These are phyloP conservation scores for Fusarium brachygibbosum DNA, from an alignment of 2,329 filamentous ascomycete species.

Conservation along the genomic window DNA sequence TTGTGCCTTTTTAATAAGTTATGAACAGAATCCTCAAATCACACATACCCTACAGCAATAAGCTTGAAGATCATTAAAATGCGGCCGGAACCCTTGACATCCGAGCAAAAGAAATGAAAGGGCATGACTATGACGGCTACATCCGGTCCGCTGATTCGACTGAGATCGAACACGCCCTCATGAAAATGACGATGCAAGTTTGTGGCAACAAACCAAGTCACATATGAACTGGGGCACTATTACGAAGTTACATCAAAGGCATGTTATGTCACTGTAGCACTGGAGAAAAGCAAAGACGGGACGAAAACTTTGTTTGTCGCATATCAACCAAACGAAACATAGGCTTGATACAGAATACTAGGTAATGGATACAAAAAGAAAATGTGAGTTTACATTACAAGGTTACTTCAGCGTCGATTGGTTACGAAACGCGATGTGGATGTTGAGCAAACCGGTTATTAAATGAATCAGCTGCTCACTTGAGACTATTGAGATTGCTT, in stretches of 20 bases:
- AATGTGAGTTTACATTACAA: not conserved
- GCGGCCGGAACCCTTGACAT: not conserved
- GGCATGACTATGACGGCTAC: not conserved
- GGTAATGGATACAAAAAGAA: not conserved
- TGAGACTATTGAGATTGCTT: not conserved
- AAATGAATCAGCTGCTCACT: not conserved
- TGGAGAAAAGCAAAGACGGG: slow-evolving; percentile 3
- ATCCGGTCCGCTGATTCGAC: not conserved
- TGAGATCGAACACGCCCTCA: not conserved
- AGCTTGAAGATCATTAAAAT: not conserved
- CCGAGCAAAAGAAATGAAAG: not conserved
- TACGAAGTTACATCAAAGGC: not conserved
- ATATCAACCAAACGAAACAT: slow-evolving; percentile 6
- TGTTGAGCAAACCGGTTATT: not conserved
- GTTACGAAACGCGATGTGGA: not conserved
- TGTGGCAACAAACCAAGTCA: not conserved
- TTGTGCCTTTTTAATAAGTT: not conserved
- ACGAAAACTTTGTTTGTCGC: not conserved
- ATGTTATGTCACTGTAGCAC: not conserved
- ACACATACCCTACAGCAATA: not conserved
- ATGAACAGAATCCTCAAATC: too few species aligned
- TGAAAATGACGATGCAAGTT: not conserved
- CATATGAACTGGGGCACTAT: not conserved
- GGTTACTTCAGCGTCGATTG: not conserved
- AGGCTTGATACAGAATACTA: not conserved